These are phyloP conservation scores for Stephanocyclus meneghinianus DNA, from an alignment of 352 stramenopile genomes.

Conservation along the genomic window DNA sequence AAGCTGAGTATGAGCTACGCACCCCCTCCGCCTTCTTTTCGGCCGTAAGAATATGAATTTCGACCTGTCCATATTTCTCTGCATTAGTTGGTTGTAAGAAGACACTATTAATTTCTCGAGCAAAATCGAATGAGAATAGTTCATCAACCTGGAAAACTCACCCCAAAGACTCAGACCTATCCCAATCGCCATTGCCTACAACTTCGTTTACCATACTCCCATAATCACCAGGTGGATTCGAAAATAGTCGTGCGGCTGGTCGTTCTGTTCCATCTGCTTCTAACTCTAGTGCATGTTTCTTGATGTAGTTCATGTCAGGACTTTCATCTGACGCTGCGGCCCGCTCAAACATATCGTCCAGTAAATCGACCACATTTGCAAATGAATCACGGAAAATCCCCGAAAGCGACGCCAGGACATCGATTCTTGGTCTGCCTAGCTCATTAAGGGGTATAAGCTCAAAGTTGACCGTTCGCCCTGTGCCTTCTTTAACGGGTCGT, in stretches of 20 bases:
- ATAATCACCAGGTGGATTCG: constrained; percentile 60
- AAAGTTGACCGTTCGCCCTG: constrained; percentile 72
- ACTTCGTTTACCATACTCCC: constrained; percentile 77
- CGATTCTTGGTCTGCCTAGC: constrained; percentile 74
- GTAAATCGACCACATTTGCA: constrained; percentile 82
- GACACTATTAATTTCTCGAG: constrained; percentile 66
- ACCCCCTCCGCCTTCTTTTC: constrained; percentile 56
- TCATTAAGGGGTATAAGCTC: constrained; percentile 79
- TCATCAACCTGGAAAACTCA: constrained; percentile 2
- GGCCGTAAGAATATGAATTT: constrained; percentile 72
- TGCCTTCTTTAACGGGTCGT: constrained; percentile 77
- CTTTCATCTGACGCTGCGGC: constrained; percentile 63
- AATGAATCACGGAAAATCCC: constrained; percentile 84
- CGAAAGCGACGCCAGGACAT: constrained; percentile 79
- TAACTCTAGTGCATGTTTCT: constrained; percentile 70
- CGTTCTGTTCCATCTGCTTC: constrained; percentile 50
- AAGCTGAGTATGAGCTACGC: not conserved
- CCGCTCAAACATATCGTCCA: constrained; percentile 82
- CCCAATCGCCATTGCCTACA: constrained; percentile 72
- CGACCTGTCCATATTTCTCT: constrained; percentile 58
- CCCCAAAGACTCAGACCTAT: constrained; percentile 68
- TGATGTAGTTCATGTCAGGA: constrained; percentile 83
- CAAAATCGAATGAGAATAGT: not conserved
- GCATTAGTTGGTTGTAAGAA: constrained; percentile 47
- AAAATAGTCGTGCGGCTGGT: constrained; percentile 67